A percentile compares a stretch with the other conserved stretches of the same genome.
phyloP scores from a whole-genome alignment of 176 grass and related monocot species.

The Triticum turgidum region DNA sequence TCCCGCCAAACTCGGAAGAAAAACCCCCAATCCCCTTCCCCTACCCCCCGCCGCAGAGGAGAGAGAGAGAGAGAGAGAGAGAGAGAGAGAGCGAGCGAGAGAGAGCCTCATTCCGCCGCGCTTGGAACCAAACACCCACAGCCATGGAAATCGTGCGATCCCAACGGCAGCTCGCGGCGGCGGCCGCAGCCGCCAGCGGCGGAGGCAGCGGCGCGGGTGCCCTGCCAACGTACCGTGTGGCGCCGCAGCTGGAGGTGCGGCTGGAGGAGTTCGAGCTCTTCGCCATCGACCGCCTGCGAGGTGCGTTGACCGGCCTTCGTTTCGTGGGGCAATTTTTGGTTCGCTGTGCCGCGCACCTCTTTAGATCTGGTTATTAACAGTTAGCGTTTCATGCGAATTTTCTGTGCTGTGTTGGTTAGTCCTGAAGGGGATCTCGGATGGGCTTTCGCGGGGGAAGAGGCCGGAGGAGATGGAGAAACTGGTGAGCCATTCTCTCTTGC shows the following conservation, averaged over 20 bases:
- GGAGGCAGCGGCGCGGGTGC: neutral
- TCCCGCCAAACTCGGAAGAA: constrained; percentile 34
- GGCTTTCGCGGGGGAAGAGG: constrained; percentile 77
- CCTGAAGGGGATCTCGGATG: constrained; percentile 85
- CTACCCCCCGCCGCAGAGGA: neutral
- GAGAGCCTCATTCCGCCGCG: neutral
- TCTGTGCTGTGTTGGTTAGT: constrained; percentile 41
- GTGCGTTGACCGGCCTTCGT: constrained; percentile 24
- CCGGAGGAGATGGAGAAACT: constrained; percentile 92
- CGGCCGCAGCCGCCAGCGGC: neutral
- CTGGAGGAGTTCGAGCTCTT: constrained; percentile 93
- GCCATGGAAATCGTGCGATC: constrained; percentile 90
- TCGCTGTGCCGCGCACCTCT: neutral
- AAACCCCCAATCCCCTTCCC: constrained; percentile 2
- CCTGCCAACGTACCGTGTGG: constrained; percentile 71
- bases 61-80: neutral
- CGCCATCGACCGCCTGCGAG: constrained; percentile 90
- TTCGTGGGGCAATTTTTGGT: neutral
- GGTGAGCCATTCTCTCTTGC: constrained; percentile 37
- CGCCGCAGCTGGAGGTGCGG: constrained; percentile 80
- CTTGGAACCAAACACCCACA: neutral
- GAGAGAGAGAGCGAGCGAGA: neutral
- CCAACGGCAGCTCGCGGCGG: constrained; percentile 50
- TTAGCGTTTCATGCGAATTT: neutral
- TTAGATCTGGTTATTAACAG: constrained; percentile 1